Conservation (phyloP, 768 basidiomycete genomes). For the Rhodotorula sphaerocarpa region DNA sequence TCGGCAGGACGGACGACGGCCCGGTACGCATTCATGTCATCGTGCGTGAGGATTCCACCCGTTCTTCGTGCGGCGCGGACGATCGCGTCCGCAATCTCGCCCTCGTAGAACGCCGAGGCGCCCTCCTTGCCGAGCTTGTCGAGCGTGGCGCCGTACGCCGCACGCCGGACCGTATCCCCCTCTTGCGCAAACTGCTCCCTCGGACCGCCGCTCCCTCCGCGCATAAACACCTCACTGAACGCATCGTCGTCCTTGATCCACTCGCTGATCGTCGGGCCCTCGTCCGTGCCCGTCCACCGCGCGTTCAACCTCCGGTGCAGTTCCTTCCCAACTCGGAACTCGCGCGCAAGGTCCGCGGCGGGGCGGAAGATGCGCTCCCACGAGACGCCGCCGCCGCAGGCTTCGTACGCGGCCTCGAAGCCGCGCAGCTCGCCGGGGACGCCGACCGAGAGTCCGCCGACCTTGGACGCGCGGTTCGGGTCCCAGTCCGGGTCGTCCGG, state of each 20-base stretch:
- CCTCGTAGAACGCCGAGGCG: conserved; percentile 72
- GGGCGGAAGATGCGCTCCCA: conserved; percentile 75
- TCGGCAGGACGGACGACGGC: conserved; percentile 66
- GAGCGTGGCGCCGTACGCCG: conserved; percentile 70
- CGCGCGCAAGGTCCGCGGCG: conserved; percentile 58
- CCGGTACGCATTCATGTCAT: conserved; percentile 64
- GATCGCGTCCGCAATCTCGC: conserved; percentile 65
- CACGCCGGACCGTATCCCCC: conserved; percentile 65
- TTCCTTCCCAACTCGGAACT: conserved; percentile 56
- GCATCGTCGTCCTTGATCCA: conserved; percentile 56
- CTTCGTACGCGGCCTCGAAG: conserved; percentile 67
- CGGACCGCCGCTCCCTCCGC: conserved; percentile 43
- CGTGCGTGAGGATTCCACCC: conserved; percentile 70
- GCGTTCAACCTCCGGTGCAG: conserved; percentile 66
- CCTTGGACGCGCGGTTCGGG: conserved; percentile 50
- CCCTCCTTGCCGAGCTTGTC: conserved; percentile 65
- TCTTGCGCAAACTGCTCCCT: conserved; percentile 52
- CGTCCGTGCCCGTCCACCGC: conserved; percentile 1
- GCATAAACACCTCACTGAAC: conserved; percentile 73
- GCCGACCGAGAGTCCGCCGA: conserved; percentile 77
- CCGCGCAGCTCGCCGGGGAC: conserved; percentile 88
- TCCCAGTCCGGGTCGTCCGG: conserved; percentile 26
- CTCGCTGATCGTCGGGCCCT: conserved; percentile 25
- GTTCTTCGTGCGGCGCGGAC: conserved; percentile 60
- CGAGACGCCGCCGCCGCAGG: conserved; percentile 65